These are phyloP conservation scores for Calonectria henricotiae DNA, from an alignment of 2,329 filamentous ascomycete species.

Conservation along the genomic window DNA sequence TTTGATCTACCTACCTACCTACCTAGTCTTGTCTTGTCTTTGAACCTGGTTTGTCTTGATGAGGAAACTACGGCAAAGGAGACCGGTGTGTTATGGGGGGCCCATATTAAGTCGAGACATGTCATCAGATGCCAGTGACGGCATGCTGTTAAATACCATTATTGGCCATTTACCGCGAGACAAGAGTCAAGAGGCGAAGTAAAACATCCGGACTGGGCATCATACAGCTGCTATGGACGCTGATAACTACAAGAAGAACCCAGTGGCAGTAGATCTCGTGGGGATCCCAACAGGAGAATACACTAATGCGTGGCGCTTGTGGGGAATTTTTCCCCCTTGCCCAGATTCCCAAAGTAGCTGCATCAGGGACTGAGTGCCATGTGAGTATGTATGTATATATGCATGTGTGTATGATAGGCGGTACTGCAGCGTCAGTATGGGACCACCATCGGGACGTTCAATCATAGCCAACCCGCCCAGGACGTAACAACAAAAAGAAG, in stretches of 20 bases:
- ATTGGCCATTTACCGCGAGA: slow-evolving; percentile 22
- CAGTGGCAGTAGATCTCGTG: slow-evolving; percentile 47
- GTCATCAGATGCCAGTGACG: slow-evolving; percentile 18
- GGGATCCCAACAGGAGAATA: slow-evolving; percentile 46
- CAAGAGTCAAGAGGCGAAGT: slow-evolving; percentile 30
- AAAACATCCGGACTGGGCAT: slow-evolving; percentile 25
- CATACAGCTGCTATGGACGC: slow-evolving; percentile 11
- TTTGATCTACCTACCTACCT: slow-evolving; percentile 10
- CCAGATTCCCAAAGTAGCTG: slow-evolving; percentile 35
- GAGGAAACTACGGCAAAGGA: slow-evolving; percentile 18
- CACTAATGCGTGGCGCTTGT: slow-evolving; percentile 50
- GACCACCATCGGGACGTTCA: slow-evolving; percentile 11
- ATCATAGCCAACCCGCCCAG: slow-evolving; percentile 4
- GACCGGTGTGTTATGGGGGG: slow-evolving; percentile 14
- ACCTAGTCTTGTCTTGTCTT: slow-evolving; percentile 8
- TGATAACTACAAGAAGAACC: slow-evolving; percentile 20
- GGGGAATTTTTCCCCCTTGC: slow-evolving; percentile 33
- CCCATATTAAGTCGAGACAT: slow-evolving; percentile 21
- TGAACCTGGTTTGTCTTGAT: slow-evolving; percentile 21
- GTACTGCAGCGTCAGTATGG: slow-evolving; percentile 13
- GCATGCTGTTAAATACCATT: background rate
- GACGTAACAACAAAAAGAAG: background rate
- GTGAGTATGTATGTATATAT: slow-evolving; percentile 7
- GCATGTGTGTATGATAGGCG: background rate
- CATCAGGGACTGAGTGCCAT: slow-evolving; percentile 39